A percentile compares a stretch with the other conserved stretches of the same genome.
These are phyloP conservation scores for Rhizoclosmatium sp. DNA, from an alignment of 192 early-diverging fungal genomes.

Conservation along the genomic window DNA sequence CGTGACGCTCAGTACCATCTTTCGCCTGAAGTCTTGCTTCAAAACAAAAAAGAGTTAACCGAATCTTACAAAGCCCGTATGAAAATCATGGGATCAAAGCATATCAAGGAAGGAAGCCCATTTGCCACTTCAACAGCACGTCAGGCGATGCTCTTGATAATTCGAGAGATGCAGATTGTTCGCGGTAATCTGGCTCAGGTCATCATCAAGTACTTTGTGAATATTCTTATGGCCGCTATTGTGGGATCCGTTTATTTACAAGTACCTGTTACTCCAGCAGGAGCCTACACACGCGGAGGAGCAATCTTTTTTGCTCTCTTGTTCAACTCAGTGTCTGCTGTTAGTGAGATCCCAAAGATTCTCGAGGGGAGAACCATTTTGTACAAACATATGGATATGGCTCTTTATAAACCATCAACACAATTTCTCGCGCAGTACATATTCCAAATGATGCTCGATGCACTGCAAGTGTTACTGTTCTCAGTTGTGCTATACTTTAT, in stretches of 20 bases:
- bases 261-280: slow-evolving; percentile 63
- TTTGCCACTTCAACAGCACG: neutral
- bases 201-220: slow-evolving; percentile 56
- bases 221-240: slow-evolving; percentile 71
- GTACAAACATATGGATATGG: slow-evolving; percentile 81
- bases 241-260: slow-evolving; percentile 75
- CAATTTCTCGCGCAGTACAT: slow-evolving; percentile 62
- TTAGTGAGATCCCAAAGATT: slow-evolving; percentile 74
- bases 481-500: slow-evolving; percentile 69
- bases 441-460: slow-evolving; percentile 57
- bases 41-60: neutral
- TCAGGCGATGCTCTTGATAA: slow-evolving; percentile 49
- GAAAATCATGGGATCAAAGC: neutral
- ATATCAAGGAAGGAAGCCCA: neutral
- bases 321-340: slow-evolving; percentile 75
- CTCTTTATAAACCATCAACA: slow-evolving; percentile 69
- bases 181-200: slow-evolving; percentile 58
- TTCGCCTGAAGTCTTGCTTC: neutral
- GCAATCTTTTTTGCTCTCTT: slow-evolving; percentile 72
- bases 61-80: neutral
- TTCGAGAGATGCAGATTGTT: slow-evolving; percentile 71
- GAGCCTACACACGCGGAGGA: slow-evolving; percentile 83
- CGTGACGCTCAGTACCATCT: slow-evolving; percentile 1
- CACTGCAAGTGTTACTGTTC: slow-evolving; percentile 65
- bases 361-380: slow-evolving; percentile 75